A percentile compares a stretch with the other conserved stretches of the same genome.
These are phyloP conservation scores for Angomonas ambiguus DNA, from an alignment of 208 protist genomes.

Conservation along the genomic window DNA sequence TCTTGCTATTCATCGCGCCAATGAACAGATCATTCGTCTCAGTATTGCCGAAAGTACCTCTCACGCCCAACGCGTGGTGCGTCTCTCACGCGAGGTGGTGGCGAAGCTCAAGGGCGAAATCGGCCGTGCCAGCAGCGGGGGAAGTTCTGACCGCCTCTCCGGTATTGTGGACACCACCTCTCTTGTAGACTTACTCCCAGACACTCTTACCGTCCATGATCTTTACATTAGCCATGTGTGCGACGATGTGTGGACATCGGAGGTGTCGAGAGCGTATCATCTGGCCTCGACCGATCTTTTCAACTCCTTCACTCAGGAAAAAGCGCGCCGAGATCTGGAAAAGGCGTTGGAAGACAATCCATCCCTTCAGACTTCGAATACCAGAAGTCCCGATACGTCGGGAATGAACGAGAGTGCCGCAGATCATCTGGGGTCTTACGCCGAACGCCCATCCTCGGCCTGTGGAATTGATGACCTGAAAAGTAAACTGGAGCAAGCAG, in stretches of 20 bases:
- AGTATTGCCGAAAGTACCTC: conserved; percentile 27
- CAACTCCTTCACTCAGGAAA: conserved; percentile 24
- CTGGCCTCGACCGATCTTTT: conserved; percentile 35
- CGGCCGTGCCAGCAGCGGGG: not conserved
- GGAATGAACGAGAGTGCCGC: not conserved
- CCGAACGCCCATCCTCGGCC: not conserved
- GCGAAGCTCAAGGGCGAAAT: not conserved
- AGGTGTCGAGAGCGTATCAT: conserved; percentile 35
- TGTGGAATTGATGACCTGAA: conserved; percentile 26
- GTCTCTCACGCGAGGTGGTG: conserved; percentile 17
- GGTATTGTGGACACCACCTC: not conserved
- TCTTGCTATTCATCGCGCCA: conserved; percentile 52
- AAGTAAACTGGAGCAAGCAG: conserved; percentile 26
- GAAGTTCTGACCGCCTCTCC: not conserved
- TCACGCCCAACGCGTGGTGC: conserved; percentile 18
- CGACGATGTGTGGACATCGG: conserved; percentile 35
- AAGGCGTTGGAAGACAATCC: conserved; percentile 22
- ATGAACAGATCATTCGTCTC: conserved; percentile 52
- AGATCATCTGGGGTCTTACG: not conserved
- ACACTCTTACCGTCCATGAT: conserved; percentile 14
- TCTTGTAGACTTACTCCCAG: conserved; percentile 21
- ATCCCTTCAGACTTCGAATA: not conserved
- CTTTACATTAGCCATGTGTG: conserved; percentile 40
- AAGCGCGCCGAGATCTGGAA: conserved; percentile 38
- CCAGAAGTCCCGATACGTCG: not conserved